A percentile compares a stretch with the other conserved stretches of the same genome.
These are phyloP conservation scores for Apophysomyces ossiformis DNA, from an alignment of 371 early-diverging fungal species.

Conservation along the genomic window DNA sequence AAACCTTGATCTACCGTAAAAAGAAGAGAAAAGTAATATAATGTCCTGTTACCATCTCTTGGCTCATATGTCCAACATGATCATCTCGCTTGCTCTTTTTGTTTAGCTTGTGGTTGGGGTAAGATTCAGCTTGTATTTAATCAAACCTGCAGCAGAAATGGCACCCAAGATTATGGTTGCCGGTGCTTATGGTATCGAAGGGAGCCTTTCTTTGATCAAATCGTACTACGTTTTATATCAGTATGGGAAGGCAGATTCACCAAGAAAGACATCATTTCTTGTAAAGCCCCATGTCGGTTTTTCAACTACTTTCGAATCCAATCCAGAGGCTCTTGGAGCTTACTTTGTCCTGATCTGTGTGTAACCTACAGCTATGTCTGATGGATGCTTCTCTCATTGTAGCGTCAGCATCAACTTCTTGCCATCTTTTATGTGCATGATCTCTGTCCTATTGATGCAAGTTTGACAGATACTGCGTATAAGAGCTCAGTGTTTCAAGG, in stretches of 20 bases:
- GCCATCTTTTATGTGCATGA: background rate
- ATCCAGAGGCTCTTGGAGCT: background rate
- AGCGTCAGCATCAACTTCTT: background rate
- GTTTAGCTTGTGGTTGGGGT: too few relatives aligned
- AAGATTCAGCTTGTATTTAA: too few relatives aligned
- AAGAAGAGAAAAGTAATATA: too few relatives aligned
- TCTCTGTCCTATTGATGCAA: background rate
- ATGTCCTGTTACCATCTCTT: too few relatives aligned
- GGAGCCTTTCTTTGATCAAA: background rate
- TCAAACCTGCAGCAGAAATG: background rate
- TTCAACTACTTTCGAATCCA: background rate
- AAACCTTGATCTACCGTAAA: too few relatives aligned
- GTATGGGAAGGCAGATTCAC: background rate
- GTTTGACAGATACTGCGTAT: background rate
- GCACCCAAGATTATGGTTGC: background rate
- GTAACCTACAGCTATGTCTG: constrained; percentile 15
- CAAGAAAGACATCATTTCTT: background rate
- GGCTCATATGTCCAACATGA: too few relatives aligned
- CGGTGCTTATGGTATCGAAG: background rate
- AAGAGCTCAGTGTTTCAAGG: background rate
- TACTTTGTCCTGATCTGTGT: constrained; percentile 17
- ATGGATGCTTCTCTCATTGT: constrained; percentile 1
- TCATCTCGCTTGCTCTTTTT: too few relatives aligned
- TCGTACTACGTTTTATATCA: background rate
- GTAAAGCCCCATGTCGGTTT: background rate